phyloP scores from a whole-genome alignment of 2,329 filamentous ascomycete species.

The Talaromyces sp. region DNA sequence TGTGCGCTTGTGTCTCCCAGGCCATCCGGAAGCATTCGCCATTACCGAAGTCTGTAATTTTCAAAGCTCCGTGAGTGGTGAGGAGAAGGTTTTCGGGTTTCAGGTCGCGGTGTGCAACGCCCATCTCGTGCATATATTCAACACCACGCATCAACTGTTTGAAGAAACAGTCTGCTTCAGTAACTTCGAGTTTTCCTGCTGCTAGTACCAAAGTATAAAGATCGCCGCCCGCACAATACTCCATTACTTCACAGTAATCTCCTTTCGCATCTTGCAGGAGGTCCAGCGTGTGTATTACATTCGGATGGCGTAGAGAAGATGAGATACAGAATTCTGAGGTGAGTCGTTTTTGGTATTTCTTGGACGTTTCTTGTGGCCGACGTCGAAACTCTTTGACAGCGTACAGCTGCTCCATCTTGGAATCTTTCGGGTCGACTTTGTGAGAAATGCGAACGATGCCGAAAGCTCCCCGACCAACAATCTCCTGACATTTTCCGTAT shows the following conservation, averaged over 20 bases:
- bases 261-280: slow-evolving; percentile 93
- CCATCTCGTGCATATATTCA: slow-evolving; percentile 99
- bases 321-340: slow-evolving; percentile 99
- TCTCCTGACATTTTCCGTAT: slow-evolving; percentile 97
- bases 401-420: slow-evolving; percentile 79
- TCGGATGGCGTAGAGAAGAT: slow-evolving; percentile 91
- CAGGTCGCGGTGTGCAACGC: slow-evolving; percentile 90
- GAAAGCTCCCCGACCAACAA: slow-evolving; percentile 93
- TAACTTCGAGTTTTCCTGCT: slow-evolving; percentile 80
- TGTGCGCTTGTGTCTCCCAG: slow-evolving; percentile 97
- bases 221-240: slow-evolving; percentile 95
- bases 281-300: slow-evolving; percentile 96
- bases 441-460: slow-evolving; percentile 97
- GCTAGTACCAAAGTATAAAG: slow-evolving; percentile 90
- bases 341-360: slow-evolving; percentile 95
- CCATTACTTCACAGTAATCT: slow-evolving; percentile 98
- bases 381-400: slow-evolving; percentile 98
- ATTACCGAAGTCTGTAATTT: slow-evolving; percentile 98
- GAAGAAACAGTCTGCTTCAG: slow-evolving; percentile 96
- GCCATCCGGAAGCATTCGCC: slow-evolving; percentile 99
- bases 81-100: slow-evolving; percentile 96
- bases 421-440: slow-evolving; percentile 80
- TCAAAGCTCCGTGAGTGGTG: slow-evolving; percentile 86
- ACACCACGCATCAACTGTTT: slow-evolving; percentile 99
- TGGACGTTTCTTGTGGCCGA: slow-evolving; percentile 87